These are phyloP conservation scores for Ophiostoma novo-ulmi DNA, from an alignment of 2,329 filamentous ascomycete genomes.

Conservation along the genomic window DNA sequence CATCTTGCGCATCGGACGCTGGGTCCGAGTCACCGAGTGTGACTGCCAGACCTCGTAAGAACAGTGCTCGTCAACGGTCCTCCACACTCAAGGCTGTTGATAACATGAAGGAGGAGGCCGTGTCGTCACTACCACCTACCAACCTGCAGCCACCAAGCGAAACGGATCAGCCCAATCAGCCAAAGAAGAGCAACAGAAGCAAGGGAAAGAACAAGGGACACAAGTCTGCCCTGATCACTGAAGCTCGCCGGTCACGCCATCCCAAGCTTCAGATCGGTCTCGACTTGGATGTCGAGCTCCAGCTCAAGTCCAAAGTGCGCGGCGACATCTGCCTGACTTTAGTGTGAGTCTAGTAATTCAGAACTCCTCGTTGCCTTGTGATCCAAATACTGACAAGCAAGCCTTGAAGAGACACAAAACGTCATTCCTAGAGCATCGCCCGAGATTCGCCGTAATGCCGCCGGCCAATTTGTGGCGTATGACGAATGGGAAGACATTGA, in stretches of 20 bases:
- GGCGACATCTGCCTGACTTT: conserved; percentile 68
- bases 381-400: not conserved
- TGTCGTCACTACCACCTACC: not conserved
- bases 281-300: conserved; percentile 71
- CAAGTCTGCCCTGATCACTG: not conserved
- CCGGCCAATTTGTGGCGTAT: conserved; percentile 21
- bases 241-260: conserved; percentile 16
- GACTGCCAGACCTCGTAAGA: not conserved
- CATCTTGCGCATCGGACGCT: conserved; percentile 11
- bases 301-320: conserved; percentile 73
- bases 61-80: not conserved
- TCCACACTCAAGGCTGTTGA: not conserved
- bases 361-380: not conserved
- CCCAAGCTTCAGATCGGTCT: conserved; percentile 33
- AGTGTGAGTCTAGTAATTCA: conserved; percentile 48
- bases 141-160: not conserved
- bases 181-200: not conserved
- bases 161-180: not conserved
- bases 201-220: not conserved
- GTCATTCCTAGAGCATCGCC: conserved; percentile 22
- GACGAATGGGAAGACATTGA: conserved; percentile 20
- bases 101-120: not conserved
- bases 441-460: conserved; percentile 21
- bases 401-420: conserved; percentile 26
- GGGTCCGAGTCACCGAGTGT: conserved; percentile 9